These are phyloP conservation scores for Rosa rugosa DNA, from an alignment of 306 rosid genomes.

Conservation along the genomic window DNA sequence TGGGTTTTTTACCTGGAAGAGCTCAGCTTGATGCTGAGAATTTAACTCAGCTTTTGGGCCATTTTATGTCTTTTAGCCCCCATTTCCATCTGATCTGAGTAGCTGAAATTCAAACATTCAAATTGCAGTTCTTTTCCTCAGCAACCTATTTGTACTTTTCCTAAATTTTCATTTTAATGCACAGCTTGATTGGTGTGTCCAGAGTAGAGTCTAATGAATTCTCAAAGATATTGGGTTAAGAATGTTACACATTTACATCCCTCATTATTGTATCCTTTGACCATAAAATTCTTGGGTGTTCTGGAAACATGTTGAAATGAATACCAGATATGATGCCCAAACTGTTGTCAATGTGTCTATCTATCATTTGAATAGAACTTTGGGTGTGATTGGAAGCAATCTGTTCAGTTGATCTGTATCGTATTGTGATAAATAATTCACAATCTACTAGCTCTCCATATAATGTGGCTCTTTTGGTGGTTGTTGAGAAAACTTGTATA, in stretches of 20 bases:
- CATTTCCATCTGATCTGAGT: background rate
- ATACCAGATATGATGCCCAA: background rate
- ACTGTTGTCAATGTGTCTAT: background rate
- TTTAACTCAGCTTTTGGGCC: slow-evolving; percentile 5
- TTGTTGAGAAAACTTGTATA: background rate
- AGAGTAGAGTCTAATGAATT: background rate
- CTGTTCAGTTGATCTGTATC: background rate
- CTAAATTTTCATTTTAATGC: background rate
- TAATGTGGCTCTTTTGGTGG: background rate
- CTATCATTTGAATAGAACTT: background rate
- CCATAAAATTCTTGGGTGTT: background rate
- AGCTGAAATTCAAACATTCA: background rate
- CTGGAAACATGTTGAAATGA: background rate
- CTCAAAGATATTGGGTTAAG: no score
- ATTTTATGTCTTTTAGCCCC: background rate
- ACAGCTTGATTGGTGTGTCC: background rate
- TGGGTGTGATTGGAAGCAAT: background rate
- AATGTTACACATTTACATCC: background rate
- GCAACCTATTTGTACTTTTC: background rate
- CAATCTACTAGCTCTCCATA: background rate
- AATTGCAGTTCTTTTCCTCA: background rate
- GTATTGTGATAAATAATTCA: background rate
- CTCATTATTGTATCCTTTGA: background rate
- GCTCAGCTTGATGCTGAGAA: background rate
- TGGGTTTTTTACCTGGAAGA: background rate